Base-by-base conservation (phyloP, 2,329 filamentous ascomycete species). In the Xylariaceae sp. region DNA sequence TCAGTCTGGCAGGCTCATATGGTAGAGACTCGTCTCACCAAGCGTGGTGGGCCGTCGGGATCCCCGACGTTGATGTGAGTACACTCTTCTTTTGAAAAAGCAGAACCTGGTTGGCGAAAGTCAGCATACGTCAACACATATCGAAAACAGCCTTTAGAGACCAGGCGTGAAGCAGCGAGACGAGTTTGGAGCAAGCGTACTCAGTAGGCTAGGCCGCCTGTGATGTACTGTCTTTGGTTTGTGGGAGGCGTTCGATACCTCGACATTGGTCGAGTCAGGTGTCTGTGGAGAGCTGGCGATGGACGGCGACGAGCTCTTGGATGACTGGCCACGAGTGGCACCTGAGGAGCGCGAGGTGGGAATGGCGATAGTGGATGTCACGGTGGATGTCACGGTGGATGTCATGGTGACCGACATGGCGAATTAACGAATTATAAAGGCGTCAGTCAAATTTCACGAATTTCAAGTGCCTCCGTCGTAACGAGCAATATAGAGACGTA, bases 31-130 rank as follows among this genome's bases (percentile, higher is more conserved):
- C 7, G 44, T 50, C 84, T 70, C 73, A 90, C 86, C 73, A 91
- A 74, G 52, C 86, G 79, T 60, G 86, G 85, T 59, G 83, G 80
- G n/a, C 84, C 85, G 60, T 90, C 86, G 29, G 84, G 83, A 59
- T 87, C 81, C 42, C 86, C 87, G 62, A 92, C 83, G 68, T 91
- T 88, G 70, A 91, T 84, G 46, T 90, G 86, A n/a, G 85, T 90
- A 66, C 86, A 86, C 71, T 91, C 86, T 63, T 87, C 80, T 69
- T 88, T 84, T 44, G 83, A 83, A 58, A 91, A 77, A 19, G 87
- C 85, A 42, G 83, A 80, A 70, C 87, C 87, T 90, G 56, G 52
- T 55, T 52, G 54, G 49, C 56, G 19, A 19, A 54, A 44, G 59
- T 60, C 50, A 66, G 54, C 44, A 55, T 52, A 32, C 60, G 69